Evolutionary conservation across 768 basidiomycete genomes (phyloP).

Genomic region (Ramaria rubella): DNA sequence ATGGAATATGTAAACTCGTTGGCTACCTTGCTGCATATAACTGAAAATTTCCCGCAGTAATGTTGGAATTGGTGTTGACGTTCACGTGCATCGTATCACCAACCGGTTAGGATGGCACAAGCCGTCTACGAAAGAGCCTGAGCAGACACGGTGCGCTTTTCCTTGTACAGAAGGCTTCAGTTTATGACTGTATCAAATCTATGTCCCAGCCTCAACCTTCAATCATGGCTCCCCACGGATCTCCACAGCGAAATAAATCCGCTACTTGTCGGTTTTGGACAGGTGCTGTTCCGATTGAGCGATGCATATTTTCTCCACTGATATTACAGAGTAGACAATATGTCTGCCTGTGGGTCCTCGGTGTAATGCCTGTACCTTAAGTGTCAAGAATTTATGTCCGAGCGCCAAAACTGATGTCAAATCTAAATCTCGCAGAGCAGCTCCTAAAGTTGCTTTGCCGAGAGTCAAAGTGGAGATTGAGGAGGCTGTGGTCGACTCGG

Average conservation of each 20-base stretch:
- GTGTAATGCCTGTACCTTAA: conserved; percentile 59
- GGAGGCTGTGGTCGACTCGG: not conserved
- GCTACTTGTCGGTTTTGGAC: conserved; percentile 78
- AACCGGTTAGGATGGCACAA: conserved; percentile 92
- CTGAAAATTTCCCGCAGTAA: conserved; percentile 42
- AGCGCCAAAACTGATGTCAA: conserved; percentile 44
- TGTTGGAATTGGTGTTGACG: conserved; percentile 90
- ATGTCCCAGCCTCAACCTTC: conserved; percentile 68
- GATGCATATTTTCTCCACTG: not conserved
- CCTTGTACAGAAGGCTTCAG: not conserved
- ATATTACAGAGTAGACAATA: conserved; percentile 39
- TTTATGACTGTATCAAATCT: conserved; percentile 17
- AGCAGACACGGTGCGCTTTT: conserved; percentile 68
- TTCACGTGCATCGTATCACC: conserved; percentile 93
- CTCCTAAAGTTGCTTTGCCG: conserved; percentile 23
- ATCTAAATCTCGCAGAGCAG: conserved; percentile 13
- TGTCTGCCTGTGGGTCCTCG: conserved; percentile 61
- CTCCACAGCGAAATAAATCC: conserved; percentile 73
- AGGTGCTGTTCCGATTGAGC: conserved; percentile 38
- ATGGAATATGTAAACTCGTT: conserved; percentile 62
- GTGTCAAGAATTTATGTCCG: conserved; percentile 52
- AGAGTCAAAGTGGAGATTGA: conserved; percentile 35
- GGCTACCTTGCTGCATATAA: not conserved
- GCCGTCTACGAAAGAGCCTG: conserved; percentile 74
- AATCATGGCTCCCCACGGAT: conserved; percentile 78